phyloP scores from a whole-genome alignment of 2,329 filamentous ascomycete species.

The Aspergillus neotritici region DNA sequence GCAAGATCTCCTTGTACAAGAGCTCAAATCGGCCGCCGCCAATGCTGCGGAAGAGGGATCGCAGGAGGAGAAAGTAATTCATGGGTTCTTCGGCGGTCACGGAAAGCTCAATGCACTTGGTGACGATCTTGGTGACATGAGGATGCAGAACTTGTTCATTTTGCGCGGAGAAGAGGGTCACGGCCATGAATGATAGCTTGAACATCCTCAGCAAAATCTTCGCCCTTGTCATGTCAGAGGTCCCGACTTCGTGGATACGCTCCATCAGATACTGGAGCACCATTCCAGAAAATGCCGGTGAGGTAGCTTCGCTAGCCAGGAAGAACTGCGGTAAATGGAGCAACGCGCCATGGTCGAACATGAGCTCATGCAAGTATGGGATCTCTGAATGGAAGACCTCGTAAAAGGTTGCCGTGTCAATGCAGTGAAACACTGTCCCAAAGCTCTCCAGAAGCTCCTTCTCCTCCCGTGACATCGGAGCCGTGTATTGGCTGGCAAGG shows the following conservation, averaged over 20 bases:
- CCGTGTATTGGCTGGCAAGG: slow-evolving; percentile 91
- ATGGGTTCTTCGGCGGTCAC: slow-evolving; percentile 95
- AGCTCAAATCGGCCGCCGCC: slow-evolving; percentile 96
- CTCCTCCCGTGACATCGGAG: slow-evolving; percentile 89
- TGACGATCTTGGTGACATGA: slow-evolving; percentile 95
- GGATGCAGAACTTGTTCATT: slow-evolving; percentile 95
- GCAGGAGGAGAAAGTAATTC: slow-evolving; percentile 93
- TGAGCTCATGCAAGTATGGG: slow-evolving; percentile 92
- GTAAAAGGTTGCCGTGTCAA: slow-evolving; percentile 96
- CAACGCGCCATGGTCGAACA: slow-evolving; percentile 90
- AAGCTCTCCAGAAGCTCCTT: slow-evolving; percentile 97
- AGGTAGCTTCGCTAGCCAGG: slow-evolving; percentile 96
- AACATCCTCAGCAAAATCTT: slow-evolving; percentile 90
- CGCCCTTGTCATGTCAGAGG: slow-evolving; percentile 83
- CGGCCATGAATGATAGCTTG: slow-evolving; percentile 98
- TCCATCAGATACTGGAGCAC: slow-evolving; percentile 96
- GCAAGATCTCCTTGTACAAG: slow-evolving; percentile 95
- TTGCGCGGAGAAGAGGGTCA: slow-evolving; percentile 87
- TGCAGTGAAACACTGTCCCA: slow-evolving; percentile 95
- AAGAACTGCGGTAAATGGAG: slow-evolving; percentile 97
- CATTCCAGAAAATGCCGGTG: slow-evolving; percentile 97
- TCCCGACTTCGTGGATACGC: slow-evolving; percentile 89
- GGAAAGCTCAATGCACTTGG: slow-evolving; percentile 91
- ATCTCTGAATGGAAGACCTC: slow-evolving; percentile 98
- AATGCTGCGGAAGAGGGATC: slow-evolving; percentile 92